Evolutionary conservation across 257 asterid species (phyloP), one percentile per base, ranked within the genome.

Genomic region (Solanum chaucha): DNA sequence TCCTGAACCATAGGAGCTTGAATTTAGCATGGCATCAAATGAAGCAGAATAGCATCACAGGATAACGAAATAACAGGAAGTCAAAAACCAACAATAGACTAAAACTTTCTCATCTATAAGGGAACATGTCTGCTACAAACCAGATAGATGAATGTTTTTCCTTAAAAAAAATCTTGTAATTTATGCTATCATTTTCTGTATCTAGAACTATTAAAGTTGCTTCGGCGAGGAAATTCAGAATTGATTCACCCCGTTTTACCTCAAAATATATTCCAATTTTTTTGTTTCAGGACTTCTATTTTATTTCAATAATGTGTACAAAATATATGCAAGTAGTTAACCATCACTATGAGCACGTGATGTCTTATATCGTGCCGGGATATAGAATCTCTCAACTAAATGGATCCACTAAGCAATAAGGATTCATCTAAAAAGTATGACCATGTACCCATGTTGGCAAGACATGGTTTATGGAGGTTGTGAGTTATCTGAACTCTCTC

Each of bases 1-100:
- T 88, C 92, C 98, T 97, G 94, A 90, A 86, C 40, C 80, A 83
- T 78, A 67, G 70, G 55, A 85, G 75, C 87, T 40, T 28, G 48
- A 36, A 77, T 24, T 68, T 74, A 32, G 40, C 80, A 86, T 46
- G 67, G 30, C 40, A 14, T 13, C 58, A 24, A 46, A 81, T 84
- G 83, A 38, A 24, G 48, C 10, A 65, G 41, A 87, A 30, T 40
- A n/a, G 32, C 35, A 64, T 15, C 78, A 84, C 24, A 64, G 22
- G 40, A 48, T 26, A 26, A 40, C 20, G 46, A 59, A 65, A 70
- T 3, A 65, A 24, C 40, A 38, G 41, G 48, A 10, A 84, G 80
- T 10, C 4, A 48, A 38, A 65, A 67, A 26, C 67, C 72, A 83
- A 83, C 55, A 83, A n/a, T 36, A 67, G n/a, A 83, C 11, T 2